Evolutionary conservation across 1,284 basidiomycete species (phyloP).

Genomic region (Lignosus rhinocerotis): DNA sequence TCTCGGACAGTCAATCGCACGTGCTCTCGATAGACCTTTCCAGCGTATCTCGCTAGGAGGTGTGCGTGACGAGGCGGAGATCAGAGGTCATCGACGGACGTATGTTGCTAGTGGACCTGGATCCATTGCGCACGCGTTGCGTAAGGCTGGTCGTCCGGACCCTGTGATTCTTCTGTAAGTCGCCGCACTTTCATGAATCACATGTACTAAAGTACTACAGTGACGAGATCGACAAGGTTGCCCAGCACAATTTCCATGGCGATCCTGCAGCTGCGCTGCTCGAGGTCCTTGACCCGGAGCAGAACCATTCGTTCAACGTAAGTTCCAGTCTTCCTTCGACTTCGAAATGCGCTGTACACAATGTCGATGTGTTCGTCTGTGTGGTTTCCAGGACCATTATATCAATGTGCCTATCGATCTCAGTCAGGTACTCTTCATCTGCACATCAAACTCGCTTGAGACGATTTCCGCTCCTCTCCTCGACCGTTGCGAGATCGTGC

Average conservation of each 20-base stretch:
- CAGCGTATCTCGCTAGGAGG: slow-evolving; percentile 93
- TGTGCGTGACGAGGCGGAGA: slow-evolving; percentile 89
- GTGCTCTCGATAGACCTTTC: slow-evolving; percentile 82
- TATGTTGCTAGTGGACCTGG: slow-evolving; percentile 89
- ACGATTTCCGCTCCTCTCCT: slow-evolving; percentile 85
- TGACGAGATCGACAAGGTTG: slow-evolving; percentile 88
- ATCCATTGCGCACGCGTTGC: slow-evolving; percentile 83
- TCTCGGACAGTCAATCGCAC: slow-evolving; percentile 84
- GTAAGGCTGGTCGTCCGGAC: slow-evolving; percentile 83
- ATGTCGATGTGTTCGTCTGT: not conserved
- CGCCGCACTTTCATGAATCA: slow-evolving; percentile 22
- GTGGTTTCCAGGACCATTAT: slow-evolving; percentile 74
- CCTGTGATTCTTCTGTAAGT: slow-evolving; percentile 78
- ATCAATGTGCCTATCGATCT: slow-evolving; percentile 89
- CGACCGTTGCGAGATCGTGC: slow-evolving; percentile 74
- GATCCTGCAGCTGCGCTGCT: slow-evolving; percentile 87
- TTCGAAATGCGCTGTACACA: slow-evolving; percentile 3
- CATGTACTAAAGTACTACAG: slow-evolving; percentile 35
- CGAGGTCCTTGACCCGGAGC: slow-evolving; percentile 91
- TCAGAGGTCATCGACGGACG: slow-evolving; percentile 87
- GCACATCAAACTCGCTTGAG: slow-evolving; percentile 84
- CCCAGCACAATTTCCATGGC: slow-evolving; percentile 83
- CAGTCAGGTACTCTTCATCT: slow-evolving; percentile 86
- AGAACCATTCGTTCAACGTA: slow-evolving; percentile 84
- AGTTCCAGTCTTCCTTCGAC: slow-evolving; percentile 29